These are phyloP conservation scores for Candida jianshihensis DNA, from an alignment of 805 yeast genomes.

Conservation along the genomic window DNA sequence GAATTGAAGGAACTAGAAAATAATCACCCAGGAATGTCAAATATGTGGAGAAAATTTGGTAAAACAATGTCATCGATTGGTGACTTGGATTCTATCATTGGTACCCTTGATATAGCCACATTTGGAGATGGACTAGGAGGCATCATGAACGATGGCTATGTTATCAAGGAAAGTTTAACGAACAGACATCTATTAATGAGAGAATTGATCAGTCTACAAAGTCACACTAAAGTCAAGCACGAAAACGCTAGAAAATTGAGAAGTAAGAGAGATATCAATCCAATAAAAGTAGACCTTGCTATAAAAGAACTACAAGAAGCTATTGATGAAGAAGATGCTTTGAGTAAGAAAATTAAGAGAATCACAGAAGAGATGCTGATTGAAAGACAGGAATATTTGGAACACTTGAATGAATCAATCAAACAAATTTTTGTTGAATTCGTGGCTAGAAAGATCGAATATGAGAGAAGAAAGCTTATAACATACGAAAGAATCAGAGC, in stretches of 20 bases:
- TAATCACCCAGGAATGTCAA: conserved; percentile 62
- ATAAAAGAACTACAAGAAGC: conserved; percentile 74
- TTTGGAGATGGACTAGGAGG: conserved; percentile 68
- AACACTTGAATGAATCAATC: conserved; percentile 50
- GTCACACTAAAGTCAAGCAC: conserved; percentile 62
- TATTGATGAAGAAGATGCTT: conserved; percentile 63
- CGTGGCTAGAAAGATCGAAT: conserved; percentile 70
- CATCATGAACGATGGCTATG: conserved; percentile 69
- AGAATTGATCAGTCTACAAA: conserved; percentile 75
- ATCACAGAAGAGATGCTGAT: conserved; percentile 80
- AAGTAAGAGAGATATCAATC: conserved; percentile 68
- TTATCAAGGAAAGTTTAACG: conserved; percentile 87
- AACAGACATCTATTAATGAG: conserved; percentile 91
- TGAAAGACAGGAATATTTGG: conserved; percentile 58
- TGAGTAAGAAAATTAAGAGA: conserved; percentile 71
- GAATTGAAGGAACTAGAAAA: conserved; percentile 40
- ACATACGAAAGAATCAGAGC: conserved; percentile 64
- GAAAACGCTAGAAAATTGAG: conserved; percentile 65
- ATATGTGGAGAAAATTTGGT: conserved; percentile 72
- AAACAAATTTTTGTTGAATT: conserved; percentile 48
- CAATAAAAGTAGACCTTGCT: conserved; percentile 87
- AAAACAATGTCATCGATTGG: conserved; percentile 64
- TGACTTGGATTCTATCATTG: conserved; percentile 67
- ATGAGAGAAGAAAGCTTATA: conserved; percentile 73
- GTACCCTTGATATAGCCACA: conserved; percentile 64